Base-by-base conservation (phyloP, 129 eudicot species). In the Pulicaria dysenterica region DNA sequence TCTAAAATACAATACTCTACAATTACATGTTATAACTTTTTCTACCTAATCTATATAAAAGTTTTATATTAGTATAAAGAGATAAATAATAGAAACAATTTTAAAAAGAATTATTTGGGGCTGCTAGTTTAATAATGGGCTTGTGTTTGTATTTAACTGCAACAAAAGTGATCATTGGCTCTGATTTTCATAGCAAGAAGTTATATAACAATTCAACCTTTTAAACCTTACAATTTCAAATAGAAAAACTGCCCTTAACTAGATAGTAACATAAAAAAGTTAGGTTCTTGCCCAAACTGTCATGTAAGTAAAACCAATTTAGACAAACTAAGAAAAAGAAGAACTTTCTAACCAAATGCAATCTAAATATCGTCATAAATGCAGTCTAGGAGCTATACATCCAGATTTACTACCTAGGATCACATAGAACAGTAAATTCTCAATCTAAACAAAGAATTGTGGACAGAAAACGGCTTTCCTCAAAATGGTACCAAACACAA, bases 401-500 rank as follows among this genome's bases (percentile, higher is more conserved):
- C 34, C 16, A 73, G 56, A 3, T 6, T 37, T 38, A 64, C 31
- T 12, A 39, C 4, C 16, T 61, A 74, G 41, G 13, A 70, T 16
- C 49, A 34, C 40, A 70, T 1, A 40, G 49, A 58, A 37, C 57
- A 48, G 55, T 2, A 14, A 19, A 1, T 71, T 43, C 54, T 57
- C 42, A 57, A 46, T 11, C 49, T 46, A 64, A 59, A 72, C 41
- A 73, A 46, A 24, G 39, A 58, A 9, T n/a, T 43, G 14, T 3
- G 54, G 43, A 53, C 64, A 70, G 37, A 1, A 51, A 51, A 69
- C 17, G n/a, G 14, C 67, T 72, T 8, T n/a, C 40, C 6, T 13
- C 62, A 15, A 24, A 69, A 17, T 51, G 10, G 16, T 38, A 69
- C 48, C 66, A 72, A 72, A 58, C 57, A 44, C 46, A 58, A 31